Percentiles rank a stretch among this genome's conserved stretches.
Conservation (phyloP, 2,329 filamentous ascomycete genomes). For the Monosporascus sp. region DNA sequence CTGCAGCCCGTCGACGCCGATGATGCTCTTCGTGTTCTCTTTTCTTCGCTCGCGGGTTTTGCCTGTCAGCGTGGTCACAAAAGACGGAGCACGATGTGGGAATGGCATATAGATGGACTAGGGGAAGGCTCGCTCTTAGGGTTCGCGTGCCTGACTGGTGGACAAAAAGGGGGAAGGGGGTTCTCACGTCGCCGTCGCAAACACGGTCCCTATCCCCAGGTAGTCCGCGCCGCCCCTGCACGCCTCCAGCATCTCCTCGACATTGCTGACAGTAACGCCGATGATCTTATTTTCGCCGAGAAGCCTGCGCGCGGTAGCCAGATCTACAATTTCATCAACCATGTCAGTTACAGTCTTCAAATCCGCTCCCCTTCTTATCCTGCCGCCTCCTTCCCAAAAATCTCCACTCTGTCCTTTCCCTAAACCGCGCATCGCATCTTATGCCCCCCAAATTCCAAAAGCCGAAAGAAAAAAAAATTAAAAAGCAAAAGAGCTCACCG, state of each 20-base stretch:
- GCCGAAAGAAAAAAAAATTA: not conserved
- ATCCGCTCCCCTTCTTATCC: not conserved
- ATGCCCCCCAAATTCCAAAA: not conserved
- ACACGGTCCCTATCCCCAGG: slow-evolving; percentile 85
- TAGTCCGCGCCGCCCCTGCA: slow-evolving; percentile 79
- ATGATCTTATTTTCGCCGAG: slow-evolving; percentile 77
- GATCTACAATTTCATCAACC: slow-evolving; percentile 33
- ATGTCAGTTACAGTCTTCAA: not conserved
- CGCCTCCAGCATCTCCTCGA: slow-evolving; percentile 67
- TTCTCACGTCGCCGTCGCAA: slow-evolving; percentile 70
- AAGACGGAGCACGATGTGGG: too few relatives aligned
- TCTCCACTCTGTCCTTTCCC: too few relatives aligned
- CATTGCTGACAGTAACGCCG: slow-evolving; percentile 75
- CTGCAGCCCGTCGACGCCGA: slow-evolving; percentile 67
- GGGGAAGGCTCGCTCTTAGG: too few relatives aligned
- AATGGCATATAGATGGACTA: too few relatives aligned
- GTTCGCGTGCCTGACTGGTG: too few relatives aligned
- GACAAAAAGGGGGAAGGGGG: not conserved
- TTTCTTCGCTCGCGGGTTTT: slow-evolving; percentile 47
- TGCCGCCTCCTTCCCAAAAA: not conserved
- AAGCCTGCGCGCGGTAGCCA: slow-evolving; percentile 61
- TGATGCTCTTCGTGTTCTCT: slow-evolving; percentile 77
- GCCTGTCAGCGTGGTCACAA: too few relatives aligned
- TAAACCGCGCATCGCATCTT: too few relatives aligned
- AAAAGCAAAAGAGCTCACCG: slow-evolving; percentile 40